Base-by-base conservation (phyloP, 139 green algal species). In the Cymbomonas tetramitiformis region DNA sequence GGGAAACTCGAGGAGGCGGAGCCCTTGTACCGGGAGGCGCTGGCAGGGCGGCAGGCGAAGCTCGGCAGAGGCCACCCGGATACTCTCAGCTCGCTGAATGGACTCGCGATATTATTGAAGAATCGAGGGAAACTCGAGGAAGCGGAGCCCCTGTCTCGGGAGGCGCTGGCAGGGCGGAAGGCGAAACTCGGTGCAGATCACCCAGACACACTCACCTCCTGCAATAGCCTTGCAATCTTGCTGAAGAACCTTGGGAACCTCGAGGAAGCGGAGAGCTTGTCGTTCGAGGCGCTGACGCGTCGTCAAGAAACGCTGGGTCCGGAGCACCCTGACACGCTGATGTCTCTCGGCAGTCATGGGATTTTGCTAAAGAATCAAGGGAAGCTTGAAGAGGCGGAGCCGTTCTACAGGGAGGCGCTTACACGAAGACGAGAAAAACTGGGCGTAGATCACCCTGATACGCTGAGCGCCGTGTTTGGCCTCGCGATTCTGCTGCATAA, bases 401-500 rank as follows among this genome's bases (percentile, higher is more conserved):
- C 51, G 8, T 33, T 58, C n/a, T 58, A 58, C 26, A 15, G 46
- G 18, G 6, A 21, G 7, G 51, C 51, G 12, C n/a, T 58, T 21
- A 18, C 32, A 21, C 44, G 44, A n/a, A 33, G 46, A n/a, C 15
- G 26, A 33, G 32, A 19, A 10, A 33, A 31, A 4, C 51, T 58
- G 19, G 51, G 51, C 15, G 5, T 5, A 10, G 30, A 7, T 8
- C 30, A 46, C 18, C 51, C 51, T 5, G 46, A 46, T 33, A 23
- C 51, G 6, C 25, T 26, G 15, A 62, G 38, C 15, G 54, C 43
- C 43, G 41, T 64, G 26, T 47, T 56, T 28, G 55, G 44, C 41
- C 41, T 64, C 40, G 56, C 56, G 15, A 61, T 61, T 15, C 53
- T 36, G 23, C 9, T 49, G 6, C 53, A 38, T 23, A 38, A 61